These are phyloP conservation scores for Annona squamosa DNA, from an alignment of 164 flowering plant genomes.

Conservation along the genomic window DNA sequence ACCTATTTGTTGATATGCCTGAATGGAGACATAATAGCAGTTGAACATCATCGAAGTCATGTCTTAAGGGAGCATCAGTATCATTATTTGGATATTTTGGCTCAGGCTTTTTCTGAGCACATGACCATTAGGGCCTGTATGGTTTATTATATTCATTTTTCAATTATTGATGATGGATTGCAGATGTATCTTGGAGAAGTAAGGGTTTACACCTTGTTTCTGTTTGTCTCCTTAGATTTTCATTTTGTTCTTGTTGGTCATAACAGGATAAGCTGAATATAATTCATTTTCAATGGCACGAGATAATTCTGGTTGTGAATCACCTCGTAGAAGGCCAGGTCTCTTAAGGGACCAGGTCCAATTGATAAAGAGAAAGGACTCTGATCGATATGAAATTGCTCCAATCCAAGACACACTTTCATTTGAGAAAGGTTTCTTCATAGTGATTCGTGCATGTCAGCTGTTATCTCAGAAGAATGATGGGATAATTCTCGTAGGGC, in stretches of 20 bases:
- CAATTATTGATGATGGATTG: no score
- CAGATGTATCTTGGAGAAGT: no score
- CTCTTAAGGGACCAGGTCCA: constrained; percentile 85
- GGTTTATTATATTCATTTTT: no score
- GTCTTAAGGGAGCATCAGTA: no score
- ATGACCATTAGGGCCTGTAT: no score
- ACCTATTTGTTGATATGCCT: no score
- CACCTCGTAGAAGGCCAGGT: constrained; percentile 39
- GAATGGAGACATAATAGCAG: no score
- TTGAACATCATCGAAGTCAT: no score
- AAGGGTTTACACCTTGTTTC: no score
- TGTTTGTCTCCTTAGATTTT: neutral
- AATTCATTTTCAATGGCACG: constrained; percentile 35
- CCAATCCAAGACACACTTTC: constrained; percentile 65
- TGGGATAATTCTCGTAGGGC: constrained; percentile 72
- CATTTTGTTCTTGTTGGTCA: neutral
- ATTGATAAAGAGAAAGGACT: constrained; percentile 58
- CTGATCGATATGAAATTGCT: constrained; percentile 66
- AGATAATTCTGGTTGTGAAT: constrained; percentile 37
- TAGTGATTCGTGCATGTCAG: constrained; percentile 87
- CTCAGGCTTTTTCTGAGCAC: no score
- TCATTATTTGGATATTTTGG: no score
- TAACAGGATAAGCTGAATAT: neutral
- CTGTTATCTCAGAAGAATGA: constrained; percentile 79
- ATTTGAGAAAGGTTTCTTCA: constrained; percentile 91